phyloP scores from a whole-genome alignment of 805 yeast genomes.

The Spathaspora arborariae region DNA sequence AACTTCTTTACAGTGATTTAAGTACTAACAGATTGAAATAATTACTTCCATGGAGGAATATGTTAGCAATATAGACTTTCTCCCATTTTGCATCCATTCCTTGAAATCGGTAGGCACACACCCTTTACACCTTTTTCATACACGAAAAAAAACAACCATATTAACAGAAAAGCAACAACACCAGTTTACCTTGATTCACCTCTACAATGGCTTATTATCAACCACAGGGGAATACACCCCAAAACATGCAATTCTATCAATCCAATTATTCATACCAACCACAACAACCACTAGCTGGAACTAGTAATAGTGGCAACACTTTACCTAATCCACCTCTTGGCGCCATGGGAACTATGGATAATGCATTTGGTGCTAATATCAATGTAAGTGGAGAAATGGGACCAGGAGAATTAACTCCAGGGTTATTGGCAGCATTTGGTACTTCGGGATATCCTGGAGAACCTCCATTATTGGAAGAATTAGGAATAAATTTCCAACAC shows the following conservation, averaged over 20 bases:
- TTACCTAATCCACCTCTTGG: not conserved
- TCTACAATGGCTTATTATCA: slow-evolving; percentile 38
- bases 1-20: too few relatives aligned
- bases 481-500: slow-evolving; percentile 89
- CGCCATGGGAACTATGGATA: slow-evolving; percentile 37
- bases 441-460: slow-evolving; percentile 94
- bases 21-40: too few relatives aligned
- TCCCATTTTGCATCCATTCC: too few relatives aligned
- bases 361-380: slow-evolving; percentile 30
- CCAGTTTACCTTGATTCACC: not conserved
- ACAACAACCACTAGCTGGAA: slow-evolving; percentile 6
- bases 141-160: not conserved
- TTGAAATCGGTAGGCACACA: too few relatives aligned
- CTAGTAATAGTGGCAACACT: slow-evolving; percentile 5
- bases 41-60: too few relatives aligned
- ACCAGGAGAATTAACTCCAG: slow-evolving; percentile 54
- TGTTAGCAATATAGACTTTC: too few relatives aligned
- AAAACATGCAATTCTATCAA: slow-evolving; percentile 42
- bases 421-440: slow-evolving; percentile 87
- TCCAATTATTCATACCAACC: slow-evolving; percentile 33
- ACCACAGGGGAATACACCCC: slow-evolving; percentile 29
- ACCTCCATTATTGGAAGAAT: slow-evolving; percentile 85
- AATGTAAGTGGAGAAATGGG: slow-evolving; percentile 44
- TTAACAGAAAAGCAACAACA: not conserved
- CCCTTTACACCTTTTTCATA: too few relatives aligned